These are phyloP conservation scores for Volvox reticuliferus DNA, from an alignment of 139 green algal genomes.

Conservation along the genomic window DNA sequence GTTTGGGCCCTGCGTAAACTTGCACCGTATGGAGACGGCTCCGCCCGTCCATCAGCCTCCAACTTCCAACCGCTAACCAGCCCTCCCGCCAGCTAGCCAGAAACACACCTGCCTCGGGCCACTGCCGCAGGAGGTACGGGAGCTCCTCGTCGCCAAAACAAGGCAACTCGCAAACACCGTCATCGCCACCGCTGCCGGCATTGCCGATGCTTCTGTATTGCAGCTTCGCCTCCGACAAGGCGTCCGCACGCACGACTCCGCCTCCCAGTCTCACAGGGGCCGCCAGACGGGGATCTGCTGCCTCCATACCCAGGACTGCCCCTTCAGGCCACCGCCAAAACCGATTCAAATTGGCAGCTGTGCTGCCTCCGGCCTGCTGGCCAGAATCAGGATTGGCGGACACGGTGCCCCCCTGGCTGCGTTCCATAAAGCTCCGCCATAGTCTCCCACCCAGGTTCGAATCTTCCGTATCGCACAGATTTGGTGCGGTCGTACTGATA, in stretches of 20 bases:
- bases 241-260: background rate
- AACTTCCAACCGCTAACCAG: too few relatives aligned
- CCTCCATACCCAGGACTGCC: conserved; percentile 47
- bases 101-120: conserved; percentile 21
- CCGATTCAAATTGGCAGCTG: background rate
- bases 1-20: too few relatives aligned
- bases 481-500: too few relatives aligned
- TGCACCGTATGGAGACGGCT: too few relatives aligned
- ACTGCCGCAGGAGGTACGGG: background rate
- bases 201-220: background rate
- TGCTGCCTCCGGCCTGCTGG: background rate
- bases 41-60: too few relatives aligned
- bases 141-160: background rate
- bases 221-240: background rate
- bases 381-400: background rate
- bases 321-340: conserved; percentile 41
- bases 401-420: background rate
- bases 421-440: background rate
- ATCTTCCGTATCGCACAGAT: background rate
- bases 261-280: conserved; percentile 7
- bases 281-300: conserved; percentile 47
- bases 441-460: background rate
- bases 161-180: background rate
- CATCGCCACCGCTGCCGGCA: background rate
- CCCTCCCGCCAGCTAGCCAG: background rate